Base-by-base conservation (phyloP, 192 early-diverging fungal species). In the Coemansia sp. region DNA sequence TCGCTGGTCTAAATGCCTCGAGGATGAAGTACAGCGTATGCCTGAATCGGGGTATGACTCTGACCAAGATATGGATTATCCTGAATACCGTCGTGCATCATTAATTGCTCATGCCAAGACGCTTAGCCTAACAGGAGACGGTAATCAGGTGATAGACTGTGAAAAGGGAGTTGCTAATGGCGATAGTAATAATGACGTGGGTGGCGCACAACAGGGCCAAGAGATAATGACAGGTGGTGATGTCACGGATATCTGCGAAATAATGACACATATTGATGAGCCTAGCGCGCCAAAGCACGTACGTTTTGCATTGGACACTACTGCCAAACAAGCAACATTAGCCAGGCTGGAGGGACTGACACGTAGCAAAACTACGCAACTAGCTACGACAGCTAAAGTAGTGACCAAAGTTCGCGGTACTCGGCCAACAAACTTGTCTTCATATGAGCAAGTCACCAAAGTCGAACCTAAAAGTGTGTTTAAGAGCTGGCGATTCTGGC, bases 1-100 rank as follows among this genome's bases (percentile, higher is more conserved):
- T 0, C 62, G 76, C 4, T 83, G 81, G 81, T 78, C 81, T 6
- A 75, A 63, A 41, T 78, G 72, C 32, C 55, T 83, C 13, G 80
- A 83, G 5, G 66, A 77, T 2, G 59, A 61, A 12, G 38, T 51
- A 13, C 41, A 58, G 32, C 22, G 13, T 4, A 36, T 76, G 51
- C 69, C 66, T 3, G 65, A 13, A 5, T 42, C 36, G 64, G 79
- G 61, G 3, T n/a, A 72, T 27, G 70, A 70, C 12, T 69, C 67
- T 12, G 70, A 78, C 41, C 44, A 40, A 9, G 61, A 46, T 7
- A 62, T 76, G 5, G 50, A 64, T 17, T 76, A 71, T 17, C 51
- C 60, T 0, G 61, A 70, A 38, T 76, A 76, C 42, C 59, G 34
- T 10, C 63, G 69, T 3, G 10, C 38, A 20, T 76, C 74, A 34